These are phyloP conservation scores for Cercophora scortea DNA, from an alignment of 495 filamentous ascomycete species.

Conservation along the genomic window DNA sequence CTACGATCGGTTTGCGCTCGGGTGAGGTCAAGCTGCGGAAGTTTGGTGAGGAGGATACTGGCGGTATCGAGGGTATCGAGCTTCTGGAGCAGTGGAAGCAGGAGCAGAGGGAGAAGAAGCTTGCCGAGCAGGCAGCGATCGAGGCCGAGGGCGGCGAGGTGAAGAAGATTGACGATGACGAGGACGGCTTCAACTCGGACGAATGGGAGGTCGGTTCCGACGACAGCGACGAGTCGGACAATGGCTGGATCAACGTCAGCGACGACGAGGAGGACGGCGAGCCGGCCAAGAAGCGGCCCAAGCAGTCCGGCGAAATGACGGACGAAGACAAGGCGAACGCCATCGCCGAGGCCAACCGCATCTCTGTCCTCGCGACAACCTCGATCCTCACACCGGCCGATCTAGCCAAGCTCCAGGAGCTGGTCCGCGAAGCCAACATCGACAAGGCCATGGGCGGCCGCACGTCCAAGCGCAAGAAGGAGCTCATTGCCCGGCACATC, in stretches of 20 bases:
- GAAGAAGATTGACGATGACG: constrained; percentile 36
- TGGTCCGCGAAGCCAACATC: constrained; percentile 64
- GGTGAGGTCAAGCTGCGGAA: constrained; percentile 62
- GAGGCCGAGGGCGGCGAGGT: constrained; percentile 25
- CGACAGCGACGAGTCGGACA: constrained; percentile 64
- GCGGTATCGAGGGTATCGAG: constrained; percentile 87
- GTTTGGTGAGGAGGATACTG: constrained; percentile 73
- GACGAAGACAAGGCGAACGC: constrained; percentile 15
- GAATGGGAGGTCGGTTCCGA: constrained; percentile 82
- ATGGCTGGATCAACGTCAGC: constrained; percentile 90
- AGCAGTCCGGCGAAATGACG: constrained; percentile 6
- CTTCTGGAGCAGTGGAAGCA: constrained; percentile 90
- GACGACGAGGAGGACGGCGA: constrained; percentile 59
- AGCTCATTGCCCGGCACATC: constrained; percentile 51
- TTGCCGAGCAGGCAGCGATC: constrained; percentile 53
- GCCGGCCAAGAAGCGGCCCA: constrained; percentile 56
- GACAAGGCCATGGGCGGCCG: constrained; percentile 45
- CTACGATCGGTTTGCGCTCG: constrained; percentile 68
- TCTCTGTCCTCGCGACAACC: constrained; percentile 68
- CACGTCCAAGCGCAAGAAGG: constrained; percentile 35
- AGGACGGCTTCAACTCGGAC: constrained; percentile 63
- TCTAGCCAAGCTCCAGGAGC: constrained; percentile 83
- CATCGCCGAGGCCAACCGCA: constrained; percentile 22
- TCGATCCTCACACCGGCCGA: constrained; percentile 87
- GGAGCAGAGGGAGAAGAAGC: constrained; percentile 69